Conservation (phyloP, 176 grass and related monocot species). For the Luzula sylvatica region DNA sequence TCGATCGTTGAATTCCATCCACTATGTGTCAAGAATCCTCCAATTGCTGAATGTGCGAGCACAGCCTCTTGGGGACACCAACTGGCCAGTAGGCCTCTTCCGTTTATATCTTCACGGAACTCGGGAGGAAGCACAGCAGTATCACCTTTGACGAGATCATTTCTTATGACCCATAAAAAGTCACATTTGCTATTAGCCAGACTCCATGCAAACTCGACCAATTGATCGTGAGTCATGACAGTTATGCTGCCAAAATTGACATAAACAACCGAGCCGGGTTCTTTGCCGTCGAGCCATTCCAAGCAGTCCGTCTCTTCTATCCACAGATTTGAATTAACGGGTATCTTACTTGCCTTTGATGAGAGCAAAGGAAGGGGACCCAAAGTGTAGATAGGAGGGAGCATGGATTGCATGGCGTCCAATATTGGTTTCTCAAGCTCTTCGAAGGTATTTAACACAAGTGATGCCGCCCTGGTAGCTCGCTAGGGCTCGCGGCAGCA, state of each 20-base stretch:
- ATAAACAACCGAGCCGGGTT: neutral
- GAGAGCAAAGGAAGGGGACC: slow-evolving; percentile 32
- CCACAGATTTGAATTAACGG: slow-evolving; percentile 37
- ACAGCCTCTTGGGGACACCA: slow-evolving; percentile 47
- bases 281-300: slow-evolving; percentile 30
- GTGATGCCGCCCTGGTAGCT: slow-evolving; percentile 14
- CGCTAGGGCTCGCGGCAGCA: slow-evolving; percentile 9
- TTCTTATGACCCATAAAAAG: slow-evolving; percentile 54
- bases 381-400: slow-evolving; percentile 24
- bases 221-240: neutral
- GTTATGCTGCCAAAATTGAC: too few species aligned
- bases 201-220: slow-evolving; percentile 28
- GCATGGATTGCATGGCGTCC: slow-evolving; percentile 31
- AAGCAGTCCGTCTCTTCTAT: slow-evolving; percentile 40
- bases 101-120: slow-evolving; percentile 13
- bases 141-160: slow-evolving; percentile 47
- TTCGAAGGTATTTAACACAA: slow-evolving; percentile 53
- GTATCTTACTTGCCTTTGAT: neutral
- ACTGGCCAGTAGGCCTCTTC: slow-evolving; percentile 20
- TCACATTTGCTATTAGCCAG: slow-evolving; percentile 29
- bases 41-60: slow-evolving; percentile 23
- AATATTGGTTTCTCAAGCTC: slow-evolving; percentile 30
- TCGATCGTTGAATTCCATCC: too few species aligned
- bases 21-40: slow-evolving; percentile 56
- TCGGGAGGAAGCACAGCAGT: slow-evolving; percentile 28